phyloP scores from a whole-genome alignment of 441 rosid species.

The Flueggea neowawraea region DNA sequence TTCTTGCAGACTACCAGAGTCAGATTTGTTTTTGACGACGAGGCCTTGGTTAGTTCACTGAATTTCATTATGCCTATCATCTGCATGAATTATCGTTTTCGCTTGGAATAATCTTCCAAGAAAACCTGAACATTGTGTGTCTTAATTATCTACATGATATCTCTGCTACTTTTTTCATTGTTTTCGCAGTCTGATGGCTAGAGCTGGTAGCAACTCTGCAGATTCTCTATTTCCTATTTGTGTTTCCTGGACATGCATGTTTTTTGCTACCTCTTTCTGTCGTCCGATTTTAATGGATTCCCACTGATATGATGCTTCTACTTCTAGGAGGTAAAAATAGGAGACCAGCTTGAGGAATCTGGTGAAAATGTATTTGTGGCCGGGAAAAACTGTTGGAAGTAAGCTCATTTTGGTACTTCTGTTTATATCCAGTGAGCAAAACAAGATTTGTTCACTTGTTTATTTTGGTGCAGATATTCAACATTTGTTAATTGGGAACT shows the following conservation, averaged over 20 bases:
- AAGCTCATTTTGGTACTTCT: slow-evolving; percentile 21
- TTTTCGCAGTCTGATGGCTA: too few species aligned
- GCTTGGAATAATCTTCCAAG: too few species aligned
- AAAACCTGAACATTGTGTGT: too few species aligned
- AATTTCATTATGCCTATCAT: not conserved
- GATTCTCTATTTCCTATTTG: too few species aligned
- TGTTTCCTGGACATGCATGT: too few species aligned
- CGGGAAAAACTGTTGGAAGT: slow-evolving; percentile 81
- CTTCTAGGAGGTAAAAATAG: slow-evolving; percentile 67
- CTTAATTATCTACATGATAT: too few species aligned
- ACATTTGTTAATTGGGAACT: slow-evolving; percentile 83
- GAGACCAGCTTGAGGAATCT: slow-evolving; percentile 63
- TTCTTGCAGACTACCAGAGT: slow-evolving; percentile 66
- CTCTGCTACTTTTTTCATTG: not conserved
- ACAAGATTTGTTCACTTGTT: slow-evolving; percentile 1
- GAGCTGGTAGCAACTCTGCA: too few species aligned
- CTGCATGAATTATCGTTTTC: not conserved
- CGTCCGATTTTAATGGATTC: too few species aligned
- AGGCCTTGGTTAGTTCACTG: slow-evolving; percentile 61
- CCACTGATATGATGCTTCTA: slow-evolving; percentile 5
- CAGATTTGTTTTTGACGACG: slow-evolving; percentile 64
- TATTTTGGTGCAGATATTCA: slow-evolving; percentile 44
- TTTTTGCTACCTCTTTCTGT: too few species aligned
- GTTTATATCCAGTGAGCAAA: slow-evolving; percentile 1
- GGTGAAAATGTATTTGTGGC: slow-evolving; percentile 78